Evolutionary conservation across 2,329 filamentous ascomycete species (phyloP).

Genomic region (Lecanicillium sp.): DNA sequence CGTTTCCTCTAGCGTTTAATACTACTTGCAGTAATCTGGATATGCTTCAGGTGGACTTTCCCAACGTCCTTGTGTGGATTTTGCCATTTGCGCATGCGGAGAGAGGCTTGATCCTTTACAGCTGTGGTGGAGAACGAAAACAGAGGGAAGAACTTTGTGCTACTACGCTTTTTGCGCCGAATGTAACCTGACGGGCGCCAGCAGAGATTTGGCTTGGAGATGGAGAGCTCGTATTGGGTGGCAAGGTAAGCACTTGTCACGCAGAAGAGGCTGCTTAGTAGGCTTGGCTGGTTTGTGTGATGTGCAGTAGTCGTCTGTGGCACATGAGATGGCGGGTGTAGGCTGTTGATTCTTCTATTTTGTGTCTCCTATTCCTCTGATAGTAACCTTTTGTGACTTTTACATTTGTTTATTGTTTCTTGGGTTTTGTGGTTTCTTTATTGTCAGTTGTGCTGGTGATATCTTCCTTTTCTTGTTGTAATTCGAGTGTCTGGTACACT

Average conservation of each 20-base stretch:
- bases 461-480: not conserved
- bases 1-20: constrained; percentile 1
- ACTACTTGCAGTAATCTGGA: no score
- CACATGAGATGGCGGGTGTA: no score
- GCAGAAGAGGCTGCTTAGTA: not conserved
- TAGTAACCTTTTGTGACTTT: not conserved
- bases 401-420: not conserved
- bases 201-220: constrained; percentile 1
- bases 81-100: no score
- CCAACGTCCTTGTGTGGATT: no score
- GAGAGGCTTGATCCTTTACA: no score
- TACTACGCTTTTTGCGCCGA: no score
- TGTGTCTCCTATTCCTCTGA: no score
- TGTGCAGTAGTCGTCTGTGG: not conserved
- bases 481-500: constrained; percentile 7
- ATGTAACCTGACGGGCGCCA: constrained; percentile 2
- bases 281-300: not conserved
- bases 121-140: no score
- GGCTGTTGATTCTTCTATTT: no score
- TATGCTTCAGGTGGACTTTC: no score
- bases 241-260: constrained; percentile 1
- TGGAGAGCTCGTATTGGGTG: not conserved
- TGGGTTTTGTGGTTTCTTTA: not conserved
- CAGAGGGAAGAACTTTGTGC: no score
- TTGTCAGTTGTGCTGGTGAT: not conserved